Conservation (phyloP, 2,329 filamentous ascomycete genomes). For the Ilyonectria robusta region DNA sequence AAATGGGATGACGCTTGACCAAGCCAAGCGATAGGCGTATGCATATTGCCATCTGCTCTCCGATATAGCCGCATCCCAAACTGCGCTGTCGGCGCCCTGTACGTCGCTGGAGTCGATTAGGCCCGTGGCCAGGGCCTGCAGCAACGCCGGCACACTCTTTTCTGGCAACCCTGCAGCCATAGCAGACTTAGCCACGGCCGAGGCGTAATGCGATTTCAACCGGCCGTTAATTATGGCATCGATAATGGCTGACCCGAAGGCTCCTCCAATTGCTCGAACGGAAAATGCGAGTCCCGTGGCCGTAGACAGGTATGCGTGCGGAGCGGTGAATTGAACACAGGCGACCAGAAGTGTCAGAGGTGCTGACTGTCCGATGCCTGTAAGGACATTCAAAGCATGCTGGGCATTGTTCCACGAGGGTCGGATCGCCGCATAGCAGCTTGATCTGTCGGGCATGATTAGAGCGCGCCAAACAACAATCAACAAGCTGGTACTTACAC, state of each 20-base stretch:
- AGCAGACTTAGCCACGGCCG: conserved; percentile 12
- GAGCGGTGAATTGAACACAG: conserved; percentile 24
- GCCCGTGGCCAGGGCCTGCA: conserved; percentile 15
- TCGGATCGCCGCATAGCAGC: conserved; percentile 20
- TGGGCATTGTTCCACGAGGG: conserved; percentile 21
- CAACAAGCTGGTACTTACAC: conserved; percentile 2
- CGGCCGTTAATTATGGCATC: conserved; percentile 22
- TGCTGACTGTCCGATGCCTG: conserved; percentile 18
- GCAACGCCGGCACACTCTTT: conserved; percentile 24
- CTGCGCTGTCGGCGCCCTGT: conserved; percentile 10
- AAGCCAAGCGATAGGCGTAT: conserved; percentile 19
- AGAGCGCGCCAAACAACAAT: not conserved
- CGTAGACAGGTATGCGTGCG: conserved; percentile 13
- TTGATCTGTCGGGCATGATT: conserved; percentile 8
- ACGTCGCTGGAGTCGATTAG: conserved; percentile 16
- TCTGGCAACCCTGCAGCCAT: conserved; percentile 16
- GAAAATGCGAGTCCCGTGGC: conserved; percentile 20
- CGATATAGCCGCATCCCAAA: conserved; percentile 19
- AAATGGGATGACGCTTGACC: conserved; percentile 21
- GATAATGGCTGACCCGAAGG: conserved; percentile 22
- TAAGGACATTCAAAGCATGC: conserved; percentile 20
- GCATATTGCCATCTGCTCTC: conserved; percentile 26
- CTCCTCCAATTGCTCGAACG: conserved; percentile 19
- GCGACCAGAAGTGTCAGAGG: conserved; percentile 19
- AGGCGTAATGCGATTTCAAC: conserved; percentile 16